These are phyloP conservation scores for Xylaria sp. DNA, from an alignment of 2,329 filamentous ascomycete genomes.

Conservation along the genomic window DNA sequence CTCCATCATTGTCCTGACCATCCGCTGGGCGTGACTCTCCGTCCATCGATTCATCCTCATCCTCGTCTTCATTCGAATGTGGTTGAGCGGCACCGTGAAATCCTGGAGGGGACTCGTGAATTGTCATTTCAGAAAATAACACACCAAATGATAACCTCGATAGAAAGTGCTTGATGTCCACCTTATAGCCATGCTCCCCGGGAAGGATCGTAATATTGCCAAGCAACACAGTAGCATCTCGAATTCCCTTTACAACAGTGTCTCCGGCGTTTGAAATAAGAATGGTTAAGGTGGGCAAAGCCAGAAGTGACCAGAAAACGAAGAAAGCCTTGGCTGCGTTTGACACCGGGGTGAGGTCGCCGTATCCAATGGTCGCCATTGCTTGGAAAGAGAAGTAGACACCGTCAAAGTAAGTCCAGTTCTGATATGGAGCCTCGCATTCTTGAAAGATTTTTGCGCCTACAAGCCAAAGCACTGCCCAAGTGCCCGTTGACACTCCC, in stretches of 20 bases:
- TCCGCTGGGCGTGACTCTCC: constrained; percentile 47
- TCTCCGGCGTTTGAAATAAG: constrained; percentile 86
- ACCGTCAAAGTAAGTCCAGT: constrained; percentile 80
- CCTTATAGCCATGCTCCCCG: constrained; percentile 61
- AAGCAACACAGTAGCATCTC: constrained; percentile 65
- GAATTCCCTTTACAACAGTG: constrained; percentile 76
- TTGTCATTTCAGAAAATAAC: constrained; percentile 53
- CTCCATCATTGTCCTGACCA: background rate
- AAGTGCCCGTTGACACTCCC: constrained; percentile 72
- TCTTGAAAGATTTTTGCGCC: constrained; percentile 79
- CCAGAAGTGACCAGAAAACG: constrained; percentile 90
- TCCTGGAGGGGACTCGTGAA: constrained; percentile 56
- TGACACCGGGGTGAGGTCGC: constrained; percentile 79
- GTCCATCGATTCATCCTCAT: constrained; percentile 39
- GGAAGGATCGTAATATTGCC: constrained; percentile 71
- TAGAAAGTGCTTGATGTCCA: constrained; percentile 58
- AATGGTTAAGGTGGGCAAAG: constrained; percentile 88
- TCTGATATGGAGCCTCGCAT: constrained; percentile 64
- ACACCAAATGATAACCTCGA: constrained; percentile 57
- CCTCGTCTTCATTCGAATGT: constrained; percentile 40
- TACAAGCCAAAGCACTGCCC: constrained; percentile 80
- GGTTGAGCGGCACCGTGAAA: constrained; percentile 54
- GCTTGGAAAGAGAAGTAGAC: constrained; percentile 89
- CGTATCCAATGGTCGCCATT: constrained; percentile 88
- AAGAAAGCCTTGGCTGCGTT: constrained; percentile 87